These are phyloP conservation scores for Trichomonas tenax DNA, from an alignment of 208 protist genomes.

Conservation along the genomic window DNA sequence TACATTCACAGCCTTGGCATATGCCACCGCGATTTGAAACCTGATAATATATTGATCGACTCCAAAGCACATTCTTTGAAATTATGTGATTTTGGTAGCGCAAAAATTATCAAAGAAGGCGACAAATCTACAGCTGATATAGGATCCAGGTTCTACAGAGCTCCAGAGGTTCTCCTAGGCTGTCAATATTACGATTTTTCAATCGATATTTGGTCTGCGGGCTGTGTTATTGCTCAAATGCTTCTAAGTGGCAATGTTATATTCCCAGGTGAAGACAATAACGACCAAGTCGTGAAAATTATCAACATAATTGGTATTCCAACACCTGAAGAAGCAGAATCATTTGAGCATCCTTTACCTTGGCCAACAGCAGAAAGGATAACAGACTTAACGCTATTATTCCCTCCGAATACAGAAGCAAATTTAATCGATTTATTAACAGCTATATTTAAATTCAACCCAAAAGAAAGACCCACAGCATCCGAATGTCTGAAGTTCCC, in stretches of 20 bases:
- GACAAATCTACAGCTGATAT: constrained; percentile 77
- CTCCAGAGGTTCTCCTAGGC: constrained; percentile 77
- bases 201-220: constrained; percentile 73
- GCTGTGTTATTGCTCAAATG: constrained; percentile 93
- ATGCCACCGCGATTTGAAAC: constrained; percentile 81
- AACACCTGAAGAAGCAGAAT: background rate
- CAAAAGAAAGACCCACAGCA: background rate
- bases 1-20: constrained; percentile 78
- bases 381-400: background rate
- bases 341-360: background rate
- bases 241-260: constrained; percentile 83
- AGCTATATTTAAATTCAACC: background rate
- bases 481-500: background rate
- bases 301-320: constrained; percentile 56
- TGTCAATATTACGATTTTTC: constrained; percentile 72
- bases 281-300: constrained; percentile 78
- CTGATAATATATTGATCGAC: constrained; percentile 74
- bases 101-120: constrained; percentile 46
- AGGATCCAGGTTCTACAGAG: constrained; percentile 76
- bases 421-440: background rate
- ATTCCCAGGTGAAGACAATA: constrained; percentile 63
- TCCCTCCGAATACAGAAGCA: background rate
- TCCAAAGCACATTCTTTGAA: constrained; percentile 59
- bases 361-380: background rate
- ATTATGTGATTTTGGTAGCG: constrained; percentile 79